Evolutionary conservation across 2,329 filamentous ascomycete genomes (phyloP).

Genomic region (Sarocladiaceae sp.): DNA sequence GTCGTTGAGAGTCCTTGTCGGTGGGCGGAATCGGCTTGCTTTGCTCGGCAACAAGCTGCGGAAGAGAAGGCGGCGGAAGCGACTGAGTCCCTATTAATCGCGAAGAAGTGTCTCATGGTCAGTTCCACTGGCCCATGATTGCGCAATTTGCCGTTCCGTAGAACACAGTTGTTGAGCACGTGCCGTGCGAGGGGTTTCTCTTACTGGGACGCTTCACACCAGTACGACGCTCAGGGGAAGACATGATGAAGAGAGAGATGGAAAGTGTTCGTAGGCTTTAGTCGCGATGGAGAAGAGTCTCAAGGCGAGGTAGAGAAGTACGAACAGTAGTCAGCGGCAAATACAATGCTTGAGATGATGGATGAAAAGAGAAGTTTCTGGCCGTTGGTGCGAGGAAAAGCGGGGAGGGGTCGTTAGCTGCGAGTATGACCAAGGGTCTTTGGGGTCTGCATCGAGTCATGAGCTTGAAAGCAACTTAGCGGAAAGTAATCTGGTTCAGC

Average conservation of each 20-base stretch:
- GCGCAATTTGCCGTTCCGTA: too few relatives aligned
- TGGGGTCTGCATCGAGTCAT: not conserved
- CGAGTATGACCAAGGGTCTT: not conserved
- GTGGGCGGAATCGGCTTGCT: constrained; percentile 73
- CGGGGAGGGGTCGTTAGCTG: too few relatives aligned
- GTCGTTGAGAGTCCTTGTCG: constrained; percentile 84
- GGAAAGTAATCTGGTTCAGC: too few relatives aligned
- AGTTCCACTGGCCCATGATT: too few relatives aligned
- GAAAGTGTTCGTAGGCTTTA: too few relatives aligned
- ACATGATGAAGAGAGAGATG: constrained; percentile 23
- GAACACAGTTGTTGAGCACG: not conserved
- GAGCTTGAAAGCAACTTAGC: too few relatives aligned
- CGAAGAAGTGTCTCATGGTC: not conserved
- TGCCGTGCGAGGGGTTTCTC: constrained; percentile 12
- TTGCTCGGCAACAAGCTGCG: constrained; percentile 89
- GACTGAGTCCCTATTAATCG: constrained; percentile 74
- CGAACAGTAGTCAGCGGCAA: not conserved
- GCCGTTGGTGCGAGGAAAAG: not conserved
- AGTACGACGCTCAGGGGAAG: constrained; percentile 32
- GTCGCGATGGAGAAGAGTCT: too few relatives aligned
- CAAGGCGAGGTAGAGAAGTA: too few relatives aligned
- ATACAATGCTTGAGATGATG: not conserved
- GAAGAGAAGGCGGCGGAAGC: constrained; percentile 82
- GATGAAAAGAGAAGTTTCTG: constrained; percentile 8
- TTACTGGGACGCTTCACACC: constrained; percentile 39